phyloP scores from a whole-genome alignment of 1,139 yeast species.

The Lodderomyces elongisporus region DNA sequence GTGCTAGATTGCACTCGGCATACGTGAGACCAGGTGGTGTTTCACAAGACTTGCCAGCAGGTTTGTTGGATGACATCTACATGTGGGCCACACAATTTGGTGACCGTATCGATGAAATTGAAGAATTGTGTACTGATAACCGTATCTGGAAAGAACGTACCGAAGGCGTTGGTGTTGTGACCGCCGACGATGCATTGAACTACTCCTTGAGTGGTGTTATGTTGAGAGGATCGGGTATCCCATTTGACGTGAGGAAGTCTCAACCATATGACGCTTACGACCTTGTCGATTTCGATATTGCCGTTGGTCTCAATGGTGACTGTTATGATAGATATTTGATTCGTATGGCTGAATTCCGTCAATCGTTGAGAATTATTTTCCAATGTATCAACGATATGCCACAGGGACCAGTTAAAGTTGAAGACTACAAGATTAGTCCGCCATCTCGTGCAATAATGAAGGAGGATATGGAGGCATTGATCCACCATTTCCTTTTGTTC shows the following conservation, averaged over 20 bases:
- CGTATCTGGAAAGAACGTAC: constrained; percentile 93
- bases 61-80: constrained; percentile 82
- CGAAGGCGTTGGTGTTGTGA: constrained; percentile 69
- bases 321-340: constrained; percentile 85
- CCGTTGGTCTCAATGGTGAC: constrained; percentile 86
- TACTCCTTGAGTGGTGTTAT: constrained; percentile 80
- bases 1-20: constrained; percentile 86
- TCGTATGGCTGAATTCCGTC: constrained; percentile 92
- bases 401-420: constrained; percentile 87
- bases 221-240: constrained; percentile 89
- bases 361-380: constrained; percentile 80
- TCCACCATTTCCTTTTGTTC: constrained; percentile 82
- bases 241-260: constrained; percentile 79
- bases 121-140: constrained; percentile 84
- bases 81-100: constrained; percentile 98
- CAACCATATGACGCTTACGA: constrained; percentile 92
- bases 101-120: constrained; percentile 86
- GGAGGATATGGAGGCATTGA: constrained; percentile 89
- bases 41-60: constrained; percentile 81
- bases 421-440: constrained; percentile 80
- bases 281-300: constrained; percentile 77
- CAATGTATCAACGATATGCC: constrained; percentile 93
- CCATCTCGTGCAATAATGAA: constrained; percentile 83
- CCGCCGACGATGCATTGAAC: constrained; percentile 85
- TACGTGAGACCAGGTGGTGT: constrained; percentile 93